phyloP scores from a whole-genome alignment of 805 yeast species.

The Starmera amethionina region DNA sequence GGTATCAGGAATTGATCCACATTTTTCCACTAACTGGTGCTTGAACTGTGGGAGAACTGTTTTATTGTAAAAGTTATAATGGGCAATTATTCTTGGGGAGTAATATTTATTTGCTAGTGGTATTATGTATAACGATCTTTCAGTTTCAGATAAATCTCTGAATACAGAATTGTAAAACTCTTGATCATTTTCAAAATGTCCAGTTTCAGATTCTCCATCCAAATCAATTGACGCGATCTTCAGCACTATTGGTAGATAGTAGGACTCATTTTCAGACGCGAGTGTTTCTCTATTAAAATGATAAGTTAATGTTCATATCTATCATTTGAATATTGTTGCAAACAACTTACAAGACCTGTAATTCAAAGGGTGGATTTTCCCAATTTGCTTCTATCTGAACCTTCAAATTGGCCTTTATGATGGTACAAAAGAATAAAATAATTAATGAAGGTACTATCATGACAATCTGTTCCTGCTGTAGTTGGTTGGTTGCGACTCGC shows the following conservation, averaged over 20 bases:
- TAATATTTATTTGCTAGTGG: conserved; percentile 28
- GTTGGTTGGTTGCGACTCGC: too few relatives aligned
- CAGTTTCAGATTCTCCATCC: conserved; percentile 1
- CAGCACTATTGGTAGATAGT: conserved; percentile 6
- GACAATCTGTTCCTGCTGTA: too few relatives aligned
- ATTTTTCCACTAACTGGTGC: conserved; percentile 11
- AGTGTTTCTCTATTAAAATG: conserved; percentile 13
- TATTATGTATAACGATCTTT: conserved; percentile 13
- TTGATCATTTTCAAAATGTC: conserved; percentile 6
- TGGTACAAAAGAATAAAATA: not conserved
- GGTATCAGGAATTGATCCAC: conserved; percentile 21
- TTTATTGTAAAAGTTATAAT: conserved; percentile 40
- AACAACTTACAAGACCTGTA: conserved; percentile 16
- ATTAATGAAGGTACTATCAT: too few relatives aligned
- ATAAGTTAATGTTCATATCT: conserved; percentile 1
- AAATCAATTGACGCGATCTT: conserved; percentile 6
- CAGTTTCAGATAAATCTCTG: conserved; percentile 8
- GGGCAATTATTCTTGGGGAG: conserved; percentile 58
- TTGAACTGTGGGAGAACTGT: conserved; percentile 21
- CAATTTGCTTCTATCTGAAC: conserved; percentile 17
- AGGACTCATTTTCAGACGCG: conserved; percentile 15
- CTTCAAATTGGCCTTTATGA: conserved; percentile 8
- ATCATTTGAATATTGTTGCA: not conserved
- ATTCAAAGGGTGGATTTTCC: conserved; percentile 18
- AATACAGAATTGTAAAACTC: conserved; percentile 11